Percentiles rank a stretch among this genome's conserved stretches.
phyloP scores from a whole-genome alignment of 2,329 filamentous ascomycete species.

The Trichoderma sp. region DNA sequence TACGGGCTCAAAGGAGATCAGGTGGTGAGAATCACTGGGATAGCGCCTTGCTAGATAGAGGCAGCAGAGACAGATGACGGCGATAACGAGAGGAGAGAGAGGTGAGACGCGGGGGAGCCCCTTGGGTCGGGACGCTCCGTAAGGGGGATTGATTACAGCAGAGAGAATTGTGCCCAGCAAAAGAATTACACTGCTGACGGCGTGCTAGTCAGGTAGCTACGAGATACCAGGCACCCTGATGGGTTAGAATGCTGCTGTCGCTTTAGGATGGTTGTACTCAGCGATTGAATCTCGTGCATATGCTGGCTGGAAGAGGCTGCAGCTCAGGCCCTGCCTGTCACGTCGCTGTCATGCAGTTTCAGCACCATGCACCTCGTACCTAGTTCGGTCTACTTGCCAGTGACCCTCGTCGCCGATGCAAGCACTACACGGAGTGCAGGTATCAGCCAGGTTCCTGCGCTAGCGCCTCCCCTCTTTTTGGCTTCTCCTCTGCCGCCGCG shows the following conservation, averaged over 20 bases:
- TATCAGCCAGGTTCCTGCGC: constrained; percentile 20
- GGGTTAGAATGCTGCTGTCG: neutral
- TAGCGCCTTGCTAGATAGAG: neutral
- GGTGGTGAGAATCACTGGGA: too few relatives aligned
- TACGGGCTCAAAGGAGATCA: too few relatives aligned
- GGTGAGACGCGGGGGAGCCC: constrained; percentile 13
- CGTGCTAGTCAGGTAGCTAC: neutral
- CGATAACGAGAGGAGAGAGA: neutral
- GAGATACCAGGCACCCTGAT: neutral
- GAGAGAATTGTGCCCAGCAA: neutral
- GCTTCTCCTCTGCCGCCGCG: neutral
- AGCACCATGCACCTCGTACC: neutral
- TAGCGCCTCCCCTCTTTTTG: constrained; percentile 4
- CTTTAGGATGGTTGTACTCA: neutral
- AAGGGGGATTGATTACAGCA: constrained; percentile 6
- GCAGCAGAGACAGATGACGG: neutral
- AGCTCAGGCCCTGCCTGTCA: neutral
- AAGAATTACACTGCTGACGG: neutral
- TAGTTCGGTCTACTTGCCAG: neutral
- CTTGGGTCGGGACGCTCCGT: constrained; percentile 18
- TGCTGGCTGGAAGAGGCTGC: neutral
- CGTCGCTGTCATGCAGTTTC: neutral
- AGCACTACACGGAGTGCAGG: neutral
- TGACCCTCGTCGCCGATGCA: neutral
- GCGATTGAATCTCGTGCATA: constrained; percentile 2